phyloP scores from a whole-genome alignment of 2,329 filamentous ascomycete species.

The Calonectria pteridis region DNA sequence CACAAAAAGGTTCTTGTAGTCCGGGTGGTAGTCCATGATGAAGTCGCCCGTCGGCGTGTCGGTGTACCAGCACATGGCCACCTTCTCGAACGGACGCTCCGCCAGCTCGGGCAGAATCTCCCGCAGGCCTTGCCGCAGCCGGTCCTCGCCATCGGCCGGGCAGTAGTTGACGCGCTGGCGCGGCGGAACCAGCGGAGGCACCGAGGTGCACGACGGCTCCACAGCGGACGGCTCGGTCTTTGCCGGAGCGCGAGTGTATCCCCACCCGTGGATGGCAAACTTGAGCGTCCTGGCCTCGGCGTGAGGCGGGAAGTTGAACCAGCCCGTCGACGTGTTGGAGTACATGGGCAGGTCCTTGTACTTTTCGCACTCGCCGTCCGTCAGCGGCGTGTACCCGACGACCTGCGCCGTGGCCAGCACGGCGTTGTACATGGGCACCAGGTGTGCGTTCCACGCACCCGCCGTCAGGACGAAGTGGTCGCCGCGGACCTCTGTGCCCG shows the following conservation, averaged over 20 bases:
- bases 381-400: slow-evolving; percentile 10
- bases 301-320: slow-evolving; percentile 41
- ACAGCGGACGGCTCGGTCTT: background rate
- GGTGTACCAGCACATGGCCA: slow-evolving; percentile 36
- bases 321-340: slow-evolving; percentile 35
- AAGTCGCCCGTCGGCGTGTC: slow-evolving; percentile 39
- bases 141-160: background rate
- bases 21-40: slow-evolving; percentile 39
- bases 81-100: slow-evolving; percentile 20
- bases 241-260: background rate
- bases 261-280: slow-evolving; percentile 20
- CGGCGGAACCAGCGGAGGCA: background rate
- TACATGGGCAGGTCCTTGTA: slow-evolving; percentile 35
- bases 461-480: background rate
- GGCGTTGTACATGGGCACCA: slow-evolving; percentile 1
- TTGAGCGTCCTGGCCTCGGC: slow-evolving; percentile 34
- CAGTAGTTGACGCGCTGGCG: slow-evolving; percentile 1
- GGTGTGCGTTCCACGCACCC: background rate
- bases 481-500: background rate
- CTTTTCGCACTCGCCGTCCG: slow-evolving; percentile 29
- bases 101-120: slow-evolving; percentile 31
- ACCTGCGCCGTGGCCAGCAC: background rate
- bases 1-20: slow-evolving; percentile 36
- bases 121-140: background rate
- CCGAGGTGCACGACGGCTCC: background rate